Conservation (phyloP, 768 basidiomycete species). For the Auriscalpium vulgare region DNA sequence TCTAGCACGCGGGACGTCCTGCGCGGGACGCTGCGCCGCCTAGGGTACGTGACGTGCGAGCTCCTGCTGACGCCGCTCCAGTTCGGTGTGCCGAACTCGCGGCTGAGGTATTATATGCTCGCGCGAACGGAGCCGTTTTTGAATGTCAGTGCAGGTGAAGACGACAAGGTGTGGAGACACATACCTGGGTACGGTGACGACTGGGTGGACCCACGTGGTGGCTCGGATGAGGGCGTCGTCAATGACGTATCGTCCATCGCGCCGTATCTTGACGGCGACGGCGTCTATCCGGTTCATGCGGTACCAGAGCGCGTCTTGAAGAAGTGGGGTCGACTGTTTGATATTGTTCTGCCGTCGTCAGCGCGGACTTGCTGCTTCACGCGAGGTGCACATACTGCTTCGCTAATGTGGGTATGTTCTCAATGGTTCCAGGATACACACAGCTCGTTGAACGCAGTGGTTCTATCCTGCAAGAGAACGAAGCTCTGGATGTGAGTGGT, state of each 20-base stretch:
- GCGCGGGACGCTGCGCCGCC: constrained; percentile 39
- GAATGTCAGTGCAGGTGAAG: constrained; percentile 6
- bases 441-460: constrained; percentile 71
- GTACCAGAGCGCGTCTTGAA: constrained; percentile 55
- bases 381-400: constrained; percentile 38
- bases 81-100: constrained; percentile 76
- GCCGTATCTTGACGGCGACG: constrained; percentile 34
- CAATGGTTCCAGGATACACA: constrained; percentile 51
- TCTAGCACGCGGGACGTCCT: constrained; percentile 56
- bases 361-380: constrained; percentile 74
- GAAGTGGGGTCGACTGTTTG: constrained; percentile 77
- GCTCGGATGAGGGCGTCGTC: constrained; percentile 5
- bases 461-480: constrained; percentile 68
- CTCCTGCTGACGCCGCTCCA: constrained; percentile 68
- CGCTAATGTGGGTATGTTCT: background rate
- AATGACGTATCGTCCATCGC: constrained; percentile 18
- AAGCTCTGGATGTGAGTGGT: constrained; percentile 49
- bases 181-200: constrained; percentile 42
- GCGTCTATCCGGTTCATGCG: constrained; percentile 15
- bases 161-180: constrained; percentile 34
- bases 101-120: constrained; percentile 72
- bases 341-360: constrained; percentile 62
- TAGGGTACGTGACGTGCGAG: constrained; percentile 54
- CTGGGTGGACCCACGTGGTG: constrained; percentile 34
- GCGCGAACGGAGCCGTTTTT: constrained; percentile 40